A percentile compares a stretch with the other conserved stretches of the same genome.
Evolutionary conservation across 2,329 filamentous ascomycete species (phyloP).

Genomic region (Fusarium bulbicola): DNA sequence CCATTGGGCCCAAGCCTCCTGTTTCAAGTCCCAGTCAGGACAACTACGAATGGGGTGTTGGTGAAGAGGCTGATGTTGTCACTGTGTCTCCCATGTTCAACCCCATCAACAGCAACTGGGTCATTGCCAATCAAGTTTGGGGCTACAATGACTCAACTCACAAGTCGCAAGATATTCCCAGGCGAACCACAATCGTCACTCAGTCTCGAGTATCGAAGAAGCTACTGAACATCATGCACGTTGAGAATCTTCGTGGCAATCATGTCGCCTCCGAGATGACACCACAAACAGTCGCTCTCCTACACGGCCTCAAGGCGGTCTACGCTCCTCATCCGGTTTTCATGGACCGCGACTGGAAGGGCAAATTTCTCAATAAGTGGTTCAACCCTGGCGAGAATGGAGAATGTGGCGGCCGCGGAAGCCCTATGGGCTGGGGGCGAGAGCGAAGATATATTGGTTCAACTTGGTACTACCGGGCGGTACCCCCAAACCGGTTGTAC

Average conservation of each 20-base stretch:
- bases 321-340: conserved; percentile 82
- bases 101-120: conserved; percentile 76
- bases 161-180: conserved; percentile 66
- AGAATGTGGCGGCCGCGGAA: conserved; percentile 62
- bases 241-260: conserved; percentile 76
- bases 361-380: conserved; percentile 62
- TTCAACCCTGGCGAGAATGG: conserved; percentile 68
- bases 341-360: conserved; percentile 77
- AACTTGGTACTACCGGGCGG: conserved; percentile 70
- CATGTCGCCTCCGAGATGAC: conserved; percentile 86
- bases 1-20: conserved; percentile 71
- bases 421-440: conserved; percentile 67
- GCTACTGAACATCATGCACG: conserved; percentile 79
- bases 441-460: conserved; percentile 66
- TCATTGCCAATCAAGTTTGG: conserved; percentile 73
- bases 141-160: conserved; percentile 67
- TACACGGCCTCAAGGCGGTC: conserved; percentile 82
- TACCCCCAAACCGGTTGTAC: conserved; percentile 65
- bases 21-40: conserved; percentile 67
- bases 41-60: conserved; percentile 78
- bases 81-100: conserved; percentile 84
- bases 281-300: conserved; percentile 74
- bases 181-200: conserved; percentile 80
- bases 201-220: conserved; percentile 77
- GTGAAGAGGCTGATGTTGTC: conserved; percentile 78